Evolutionary conservation across 2,329 filamentous ascomycete genomes (phyloP), one percentile per base, ranked within the genome.

Genomic region (Trichoderma hamatum): DNA sequence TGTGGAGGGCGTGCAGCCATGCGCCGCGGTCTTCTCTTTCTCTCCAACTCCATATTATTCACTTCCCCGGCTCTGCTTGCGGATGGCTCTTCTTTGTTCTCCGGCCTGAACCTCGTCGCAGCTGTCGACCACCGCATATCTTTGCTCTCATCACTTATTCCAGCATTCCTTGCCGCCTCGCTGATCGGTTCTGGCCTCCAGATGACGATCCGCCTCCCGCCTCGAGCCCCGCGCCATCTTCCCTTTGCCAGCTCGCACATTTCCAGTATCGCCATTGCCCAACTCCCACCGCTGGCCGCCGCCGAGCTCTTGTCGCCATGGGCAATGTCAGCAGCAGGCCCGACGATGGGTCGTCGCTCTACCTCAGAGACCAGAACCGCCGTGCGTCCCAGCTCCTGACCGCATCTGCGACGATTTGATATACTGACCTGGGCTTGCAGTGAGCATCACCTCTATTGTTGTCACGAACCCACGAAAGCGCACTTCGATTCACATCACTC

Each of bases 301-400:
- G 52, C 58, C 55, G 59, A 64, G 55, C 36, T 59, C 58, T 68
- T 59, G 63, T 80, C 82, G 87, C 82, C 80, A 99, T 99, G 96
- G 96, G 96, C 78, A 94, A 92, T 84, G 90, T 97, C 81, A 90
- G 89, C 80, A 97, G 94, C 85, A 92, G 90, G 81, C 89, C 90
- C 76, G 94, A 97, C 76, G 94, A 97, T 77, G 92, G 89, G 78
- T 86, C 89, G 75, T 82, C 88, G 75, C 84, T 98, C 79, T 96
- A 92, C 80, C 85, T 98, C 78, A 91, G 92, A 83, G 96, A 99
- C 79, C 96, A 97, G 85, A 92, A 88, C 79, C 90, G 94, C 86
- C 89, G 96, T 98, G 86, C 78, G 91, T 83, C 75, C 16, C 36
- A 32, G 28, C 32, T 46, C 43, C 24, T 60, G 30, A 19, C 62